A percentile compares a stretch with the other conserved stretches of the same genome.
phyloP scores from a whole-genome alignment of 805 yeast genomes.

The Candida ponderosae region DNA sequence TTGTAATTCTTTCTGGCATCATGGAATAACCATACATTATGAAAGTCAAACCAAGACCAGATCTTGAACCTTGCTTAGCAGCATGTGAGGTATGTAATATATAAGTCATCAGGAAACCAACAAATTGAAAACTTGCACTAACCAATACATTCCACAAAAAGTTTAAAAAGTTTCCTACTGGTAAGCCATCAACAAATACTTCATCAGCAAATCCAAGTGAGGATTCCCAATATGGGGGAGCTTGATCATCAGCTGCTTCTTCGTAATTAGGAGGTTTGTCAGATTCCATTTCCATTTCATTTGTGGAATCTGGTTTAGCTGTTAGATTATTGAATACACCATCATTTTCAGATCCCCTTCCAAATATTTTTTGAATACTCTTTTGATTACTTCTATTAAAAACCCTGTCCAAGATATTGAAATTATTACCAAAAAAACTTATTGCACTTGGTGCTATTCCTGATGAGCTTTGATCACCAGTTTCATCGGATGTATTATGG shows the following conservation, averaged over 20 bases:
- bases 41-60: constrained; percentile 84
- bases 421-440: constrained; percentile 24
- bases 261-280: constrained; percentile 83
- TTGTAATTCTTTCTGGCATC: constrained; percentile 31
- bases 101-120: constrained; percentile 88
- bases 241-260: constrained; percentile 88
- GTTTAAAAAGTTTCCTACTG: constrained; percentile 88
- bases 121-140: constrained; percentile 85
- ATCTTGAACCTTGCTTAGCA: constrained; percentile 89
- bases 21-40: constrained; percentile 59
- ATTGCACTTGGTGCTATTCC: constrained; percentile 4
- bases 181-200: constrained; percentile 88
- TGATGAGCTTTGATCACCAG: not conserved
- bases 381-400: constrained; percentile 16
- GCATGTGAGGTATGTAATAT: constrained; percentile 94
- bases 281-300: constrained; percentile 19
- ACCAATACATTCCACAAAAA: constrained; percentile 87
- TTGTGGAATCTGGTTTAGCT: constrained; percentile 70
- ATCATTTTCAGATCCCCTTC: constrained; percentile 45
- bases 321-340: constrained; percentile 90
- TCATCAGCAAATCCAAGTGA: constrained; percentile 75
- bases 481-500: not conserved
- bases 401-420: constrained; percentile 30
- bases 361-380: constrained; percentile 3
- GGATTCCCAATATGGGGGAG: constrained; percentile 97